phyloP scores from a whole-genome alignment of 1,284 basidiomycete genomes.

The Fomitopsis pinicola region DNA sequence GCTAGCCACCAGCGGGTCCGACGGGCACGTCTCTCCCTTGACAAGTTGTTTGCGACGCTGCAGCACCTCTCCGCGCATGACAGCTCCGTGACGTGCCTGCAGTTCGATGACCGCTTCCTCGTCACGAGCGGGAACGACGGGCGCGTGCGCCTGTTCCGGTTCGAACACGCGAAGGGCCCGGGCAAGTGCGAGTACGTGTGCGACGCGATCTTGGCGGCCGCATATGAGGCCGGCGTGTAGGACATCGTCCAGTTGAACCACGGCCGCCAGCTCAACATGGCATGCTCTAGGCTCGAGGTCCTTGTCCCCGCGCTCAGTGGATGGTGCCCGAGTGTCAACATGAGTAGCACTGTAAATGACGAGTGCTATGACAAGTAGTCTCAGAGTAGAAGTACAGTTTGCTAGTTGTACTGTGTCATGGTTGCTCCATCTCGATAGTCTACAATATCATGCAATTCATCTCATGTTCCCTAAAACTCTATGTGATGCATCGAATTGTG shows the following conservation, averaged over 20 bases:
- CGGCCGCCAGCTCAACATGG: constrained; percentile 86
- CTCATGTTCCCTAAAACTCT: too few species aligned
- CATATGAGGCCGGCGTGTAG: constrained; percentile 73
- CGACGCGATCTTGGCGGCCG: constrained; percentile 72
- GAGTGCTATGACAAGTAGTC: too few species aligned
- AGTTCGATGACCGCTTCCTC: constrained; percentile 81
- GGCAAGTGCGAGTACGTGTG: constrained; percentile 67
- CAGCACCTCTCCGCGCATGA: constrained; percentile 80
- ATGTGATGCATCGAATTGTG: too few species aligned
- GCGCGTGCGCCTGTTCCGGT: constrained; percentile 83
- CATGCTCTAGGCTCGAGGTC: constrained; percentile 84
- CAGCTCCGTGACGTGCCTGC: constrained; percentile 87
- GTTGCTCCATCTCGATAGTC: too few species aligned
- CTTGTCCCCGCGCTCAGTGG: constrained; percentile 65
- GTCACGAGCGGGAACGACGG: constrained; percentile 91
- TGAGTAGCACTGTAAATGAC: too few species aligned
- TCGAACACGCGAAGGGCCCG: constrained; percentile 20
- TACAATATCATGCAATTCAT: too few species aligned
- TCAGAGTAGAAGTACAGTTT: too few species aligned
- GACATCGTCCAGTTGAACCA: constrained; percentile 92
- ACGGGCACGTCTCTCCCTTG: constrained; percentile 84
- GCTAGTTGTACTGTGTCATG: too few species aligned
- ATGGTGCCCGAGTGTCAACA: too few species aligned
- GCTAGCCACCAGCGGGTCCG: constrained; percentile 89
- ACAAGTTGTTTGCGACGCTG: constrained; percentile 25